Conservation (phyloP, 1,139 yeast species). For the Saccharomyces hybrid region DNA sequence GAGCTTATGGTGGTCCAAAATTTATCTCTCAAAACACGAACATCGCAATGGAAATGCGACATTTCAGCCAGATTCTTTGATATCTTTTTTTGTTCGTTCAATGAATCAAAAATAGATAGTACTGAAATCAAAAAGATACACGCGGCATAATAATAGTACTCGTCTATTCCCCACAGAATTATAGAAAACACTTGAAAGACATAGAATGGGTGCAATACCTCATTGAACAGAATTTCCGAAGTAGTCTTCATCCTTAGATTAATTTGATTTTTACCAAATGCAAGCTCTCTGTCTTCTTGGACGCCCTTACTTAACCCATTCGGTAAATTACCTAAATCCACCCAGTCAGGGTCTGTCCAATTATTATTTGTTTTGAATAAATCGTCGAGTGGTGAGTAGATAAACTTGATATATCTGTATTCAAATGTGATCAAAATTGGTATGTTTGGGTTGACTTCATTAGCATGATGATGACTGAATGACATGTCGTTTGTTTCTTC, state of each 20-base stretch:
- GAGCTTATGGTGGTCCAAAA: slow-evolving; percentile 85
- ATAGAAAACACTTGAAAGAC: slow-evolving; percentile 90
- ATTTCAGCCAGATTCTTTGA: slow-evolving; percentile 65
- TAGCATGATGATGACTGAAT: slow-evolving; percentile 22
- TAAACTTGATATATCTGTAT: slow-evolving; percentile 75
- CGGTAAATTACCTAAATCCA: slow-evolving; percentile 45
- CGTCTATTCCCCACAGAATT: slow-evolving; percentile 86
- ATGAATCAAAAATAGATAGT: slow-evolving; percentile 68
- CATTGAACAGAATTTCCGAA: slow-evolving; percentile 63
- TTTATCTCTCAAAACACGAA: slow-evolving; percentile 86
- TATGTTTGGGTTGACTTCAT: slow-evolving; percentile 36
- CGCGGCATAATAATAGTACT: slow-evolving; percentile 85
- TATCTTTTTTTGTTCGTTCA: slow-evolving; percentile 75
- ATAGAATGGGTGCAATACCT: slow-evolving; percentile 90
- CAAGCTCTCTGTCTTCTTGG: slow-evolving; percentile 59
- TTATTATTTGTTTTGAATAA: slow-evolving; percentile 74
- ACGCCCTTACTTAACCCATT: slow-evolving; percentile 67
- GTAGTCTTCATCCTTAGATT: slow-evolving; percentile 70
- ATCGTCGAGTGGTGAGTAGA: slow-evolving; percentile 82
- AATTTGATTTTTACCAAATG: slow-evolving; percentile 72
- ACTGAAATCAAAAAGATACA: slow-evolving; percentile 86
- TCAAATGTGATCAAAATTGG: slow-evolving; percentile 64
- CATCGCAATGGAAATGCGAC: slow-evolving; percentile 67
- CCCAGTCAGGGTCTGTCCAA: slow-evolving; percentile 83
- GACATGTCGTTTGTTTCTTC: slow-evolving; percentile 6